These are phyloP conservation scores for Pachysandra terminalis DNA, from an alignment of 164 flowering plant species.

Conservation along the genomic window DNA sequence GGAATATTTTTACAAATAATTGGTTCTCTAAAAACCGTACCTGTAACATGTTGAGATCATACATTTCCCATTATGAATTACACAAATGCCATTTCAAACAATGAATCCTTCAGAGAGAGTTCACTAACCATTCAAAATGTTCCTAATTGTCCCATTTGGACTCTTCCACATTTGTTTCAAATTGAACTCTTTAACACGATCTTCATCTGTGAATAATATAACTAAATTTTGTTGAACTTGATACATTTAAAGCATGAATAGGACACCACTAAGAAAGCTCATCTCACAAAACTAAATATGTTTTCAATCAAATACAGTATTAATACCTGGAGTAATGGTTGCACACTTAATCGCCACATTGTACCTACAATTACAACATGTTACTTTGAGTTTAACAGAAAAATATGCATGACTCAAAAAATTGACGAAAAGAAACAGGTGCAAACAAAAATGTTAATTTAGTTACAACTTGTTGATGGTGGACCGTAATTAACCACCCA, in stretches of 20 bases:
- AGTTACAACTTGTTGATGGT: too few species aligned
- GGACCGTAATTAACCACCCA: too few species aligned
- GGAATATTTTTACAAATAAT: slow-evolving; percentile 92
- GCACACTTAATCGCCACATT: slow-evolving; percentile 99
- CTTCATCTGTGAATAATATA: slow-evolving; percentile 66
- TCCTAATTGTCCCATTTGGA: slow-evolving; percentile 98
- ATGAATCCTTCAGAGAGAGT: not conserved
- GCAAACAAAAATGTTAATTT: too few species aligned
- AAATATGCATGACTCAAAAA: not conserved
- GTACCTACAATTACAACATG: slow-evolving; percentile 51
- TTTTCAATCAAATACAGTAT: not conserved
- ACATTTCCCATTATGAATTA: slow-evolving; percentile 1
- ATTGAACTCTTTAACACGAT: slow-evolving; percentile 70
- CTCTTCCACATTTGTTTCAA: slow-evolving; percentile 96
- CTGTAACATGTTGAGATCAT: slow-evolving; percentile 33
- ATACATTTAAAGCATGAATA: not conserved
- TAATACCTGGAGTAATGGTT: slow-evolving; percentile 91
- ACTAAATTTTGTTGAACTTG: not conserved
- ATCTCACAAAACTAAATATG: not conserved
- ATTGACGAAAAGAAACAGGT: too few species aligned
- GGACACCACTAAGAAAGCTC: too few species aligned
- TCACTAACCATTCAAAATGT: slow-evolving; percentile 80
- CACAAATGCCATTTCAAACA: not conserved
- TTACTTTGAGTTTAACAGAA: slow-evolving; percentile 1
- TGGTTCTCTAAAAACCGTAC: slow-evolving; percentile 98